Evolutionary conservation across 106 monocot genomes (phyloP).

Genomic region (Dendrobium chrysotoxum): DNA sequence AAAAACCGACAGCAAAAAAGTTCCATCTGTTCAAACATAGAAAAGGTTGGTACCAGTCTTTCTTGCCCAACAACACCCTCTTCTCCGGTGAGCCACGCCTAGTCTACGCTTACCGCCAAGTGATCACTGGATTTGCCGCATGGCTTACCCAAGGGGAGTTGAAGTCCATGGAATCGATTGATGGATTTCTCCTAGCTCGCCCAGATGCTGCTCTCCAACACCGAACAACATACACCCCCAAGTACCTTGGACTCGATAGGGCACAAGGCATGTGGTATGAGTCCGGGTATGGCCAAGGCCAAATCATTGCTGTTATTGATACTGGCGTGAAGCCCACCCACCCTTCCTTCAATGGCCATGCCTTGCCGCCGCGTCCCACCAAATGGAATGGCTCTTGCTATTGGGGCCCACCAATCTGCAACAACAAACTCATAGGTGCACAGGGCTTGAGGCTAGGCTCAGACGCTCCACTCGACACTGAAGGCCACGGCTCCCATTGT

Average conservation of each 20-base stretch:
- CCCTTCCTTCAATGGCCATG: slow-evolving; percentile 14
- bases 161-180: neutral
- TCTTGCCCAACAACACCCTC: neutral
- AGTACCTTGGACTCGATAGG: slow-evolving; percentile 15
- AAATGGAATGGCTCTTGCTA: slow-evolving; percentile 52
- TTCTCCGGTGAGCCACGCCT: slow-evolving; percentile 1
- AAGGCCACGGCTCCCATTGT: slow-evolving; percentile 3
- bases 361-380: slow-evolving; percentile 16
- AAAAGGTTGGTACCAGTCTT: neutral
- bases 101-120: slow-evolving; percentile 13
- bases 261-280: neutral
- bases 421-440: slow-evolving; percentile 51
- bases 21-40: slow-evolving; percentile 1
- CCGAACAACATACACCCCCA: slow-evolving; percentile 20
- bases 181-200: slow-evolving; percentile 21
- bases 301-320: slow-evolving; percentile 18
- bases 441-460: neutral
- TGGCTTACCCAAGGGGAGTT: neutral
- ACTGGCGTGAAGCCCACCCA: slow-evolving; percentile 15
- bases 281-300: too few species aligned
- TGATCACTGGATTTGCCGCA: slow-evolving; percentile 13
- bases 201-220: slow-evolving; percentile 1
- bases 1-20: neutral
- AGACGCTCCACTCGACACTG: neutral
- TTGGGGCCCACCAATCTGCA: slow-evolving; percentile 24